phyloP scores from a whole-genome alignment of 768 basidiomycete species.

The Tylopilus rubrobrunneus region DNA sequence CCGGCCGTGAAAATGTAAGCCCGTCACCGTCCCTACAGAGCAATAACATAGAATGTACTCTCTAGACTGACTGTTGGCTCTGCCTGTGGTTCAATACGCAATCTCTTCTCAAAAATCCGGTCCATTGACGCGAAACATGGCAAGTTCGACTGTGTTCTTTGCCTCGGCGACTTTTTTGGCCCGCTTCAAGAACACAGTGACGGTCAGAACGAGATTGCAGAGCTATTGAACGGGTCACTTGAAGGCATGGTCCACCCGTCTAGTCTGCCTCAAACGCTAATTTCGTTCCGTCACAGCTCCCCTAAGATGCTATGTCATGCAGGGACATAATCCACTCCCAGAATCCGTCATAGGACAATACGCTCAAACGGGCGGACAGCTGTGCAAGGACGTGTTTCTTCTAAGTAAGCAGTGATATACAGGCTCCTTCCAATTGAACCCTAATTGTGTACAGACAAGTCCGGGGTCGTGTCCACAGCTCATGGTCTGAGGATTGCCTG shows the following conservation, averaged over 20 bases:
- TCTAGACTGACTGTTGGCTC: constrained; percentile 76
- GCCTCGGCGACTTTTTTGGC: constrained; percentile 85
- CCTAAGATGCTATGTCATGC: constrained; percentile 89
- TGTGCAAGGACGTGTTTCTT: constrained; percentile 80
- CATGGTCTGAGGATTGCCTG: constrained; percentile 83
- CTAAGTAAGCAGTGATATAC: constrained; percentile 55
- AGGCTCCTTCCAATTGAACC: not conserved
- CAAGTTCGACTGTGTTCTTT: constrained; percentile 82
- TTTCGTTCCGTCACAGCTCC: constrained; percentile 53
- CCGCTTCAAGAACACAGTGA: constrained; percentile 35
- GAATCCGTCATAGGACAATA: constrained; percentile 70
- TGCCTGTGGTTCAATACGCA: constrained; percentile 65
- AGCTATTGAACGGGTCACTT: constrained; percentile 63
- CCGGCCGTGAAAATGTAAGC: constrained; percentile 32
- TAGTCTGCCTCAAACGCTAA: constrained; percentile 3
- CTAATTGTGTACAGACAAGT: constrained; percentile 58
- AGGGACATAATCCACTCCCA: constrained; percentile 77
- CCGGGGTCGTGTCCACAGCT: constrained; percentile 72
- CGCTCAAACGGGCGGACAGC: constrained; percentile 69
- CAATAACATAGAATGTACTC: not conserved
- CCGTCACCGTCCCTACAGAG: not conserved
- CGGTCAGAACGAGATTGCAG: constrained; percentile 48
- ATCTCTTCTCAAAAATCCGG: constrained; percentile 78
- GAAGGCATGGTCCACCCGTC: constrained; percentile 45
- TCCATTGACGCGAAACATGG: constrained; percentile 89